These are phyloP conservation scores for Penicillium palitans DNA, from an alignment of 2,329 filamentous ascomycete genomes.

Conservation along the genomic window DNA sequence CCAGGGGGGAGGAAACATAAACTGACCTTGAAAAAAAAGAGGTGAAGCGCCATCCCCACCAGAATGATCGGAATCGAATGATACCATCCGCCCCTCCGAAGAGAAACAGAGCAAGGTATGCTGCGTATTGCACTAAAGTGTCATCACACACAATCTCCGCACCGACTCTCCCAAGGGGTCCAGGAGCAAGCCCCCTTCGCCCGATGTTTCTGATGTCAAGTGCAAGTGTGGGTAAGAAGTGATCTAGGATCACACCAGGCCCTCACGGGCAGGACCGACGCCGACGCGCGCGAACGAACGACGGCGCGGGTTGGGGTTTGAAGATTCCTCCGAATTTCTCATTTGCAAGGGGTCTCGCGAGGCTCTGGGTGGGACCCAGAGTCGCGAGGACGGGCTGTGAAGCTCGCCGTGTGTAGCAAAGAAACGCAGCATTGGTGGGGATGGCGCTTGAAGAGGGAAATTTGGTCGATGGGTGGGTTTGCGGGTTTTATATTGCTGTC, in stretches of 20 bases:
- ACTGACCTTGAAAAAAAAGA: constrained; percentile 54
- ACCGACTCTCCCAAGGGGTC: constrained; percentile 84
- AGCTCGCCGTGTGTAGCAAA: constrained; percentile 75
- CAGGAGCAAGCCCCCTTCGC: constrained; percentile 46
- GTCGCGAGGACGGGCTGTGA: constrained; percentile 25
- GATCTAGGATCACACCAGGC: constrained; percentile 68
- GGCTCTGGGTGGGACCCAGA: constrained; percentile 12
- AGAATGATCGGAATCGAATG: constrained; percentile 95
- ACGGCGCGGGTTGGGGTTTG: constrained; percentile 54
- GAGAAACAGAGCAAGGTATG: constrained; percentile 57
- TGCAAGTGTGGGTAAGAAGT: constrained; percentile 64
- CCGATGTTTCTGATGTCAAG: constrained; percentile 90
- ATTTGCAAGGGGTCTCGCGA: constrained; percentile 63
- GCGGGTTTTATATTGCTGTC: constrained; percentile 14
- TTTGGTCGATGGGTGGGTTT: constrained; percentile 8
- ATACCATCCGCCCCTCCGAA: constrained; percentile 50
- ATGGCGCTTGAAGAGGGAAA: constrained; percentile 64
- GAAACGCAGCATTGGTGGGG: constrained; percentile 93
- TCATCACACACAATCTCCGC: constrained; percentile 86
- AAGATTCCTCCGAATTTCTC: constrained; percentile 99
- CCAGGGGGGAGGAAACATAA: constrained; percentile 12
- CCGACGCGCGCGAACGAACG: constrained; percentile 23
- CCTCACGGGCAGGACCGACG: constrained; percentile 72
- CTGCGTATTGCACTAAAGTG: constrained; percentile 97
- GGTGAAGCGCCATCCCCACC: constrained; percentile 73